Conservation (phyloP, 2,329 filamentous ascomycete genomes). For the Aspergillus transmontanensis region DNA sequence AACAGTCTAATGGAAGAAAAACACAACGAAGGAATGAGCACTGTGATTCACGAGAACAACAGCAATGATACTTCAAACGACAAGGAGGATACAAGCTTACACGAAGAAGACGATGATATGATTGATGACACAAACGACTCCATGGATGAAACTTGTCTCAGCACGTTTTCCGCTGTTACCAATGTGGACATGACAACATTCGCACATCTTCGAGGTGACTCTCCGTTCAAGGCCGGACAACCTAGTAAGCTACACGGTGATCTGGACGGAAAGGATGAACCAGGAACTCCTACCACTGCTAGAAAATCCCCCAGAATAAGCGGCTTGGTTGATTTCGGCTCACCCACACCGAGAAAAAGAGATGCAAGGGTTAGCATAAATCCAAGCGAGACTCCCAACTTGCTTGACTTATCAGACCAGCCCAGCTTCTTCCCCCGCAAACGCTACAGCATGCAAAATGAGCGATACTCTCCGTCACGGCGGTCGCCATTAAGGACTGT, state of each 20-base stretch:
- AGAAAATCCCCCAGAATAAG: constrained; percentile 38
- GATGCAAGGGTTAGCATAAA: constrained; percentile 46
- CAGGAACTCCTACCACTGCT: constrained; percentile 52
- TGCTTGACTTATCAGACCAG: constrained; percentile 88
- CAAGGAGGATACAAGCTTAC: constrained; percentile 24
- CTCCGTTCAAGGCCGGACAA: constrained; percentile 54
- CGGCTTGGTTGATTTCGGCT: constrained; percentile 37
- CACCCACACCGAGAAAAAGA: constrained; percentile 54
- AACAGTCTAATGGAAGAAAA: constrained; percentile 42
- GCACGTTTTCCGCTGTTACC: constrained; percentile 84
- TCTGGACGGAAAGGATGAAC: constrained; percentile 22
- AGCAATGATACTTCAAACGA: constrained; percentile 23
- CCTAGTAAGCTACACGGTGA: constrained; percentile 33
- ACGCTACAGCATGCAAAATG: constrained; percentile 44
- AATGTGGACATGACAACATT: constrained; percentile 77
- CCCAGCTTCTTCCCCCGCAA: constrained; percentile 59
- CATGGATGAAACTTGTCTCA: constrained; percentile 61
- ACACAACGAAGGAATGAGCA: constrained; percentile 47
- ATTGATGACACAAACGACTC: constrained; percentile 36
- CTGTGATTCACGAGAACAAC: constrained; percentile 35
- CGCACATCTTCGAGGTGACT: constrained; percentile 67
- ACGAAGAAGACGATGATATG: constrained; percentile 31
- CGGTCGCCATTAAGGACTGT: constrained; percentile 49
- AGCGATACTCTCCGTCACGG: constrained; percentile 41
- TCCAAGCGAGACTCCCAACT: constrained; percentile 68